These are phyloP conservation scores for Sordariomycetes sp. DNA, from an alignment of 2,329 filamentous ascomycete species.

Conservation along the genomic window DNA sequence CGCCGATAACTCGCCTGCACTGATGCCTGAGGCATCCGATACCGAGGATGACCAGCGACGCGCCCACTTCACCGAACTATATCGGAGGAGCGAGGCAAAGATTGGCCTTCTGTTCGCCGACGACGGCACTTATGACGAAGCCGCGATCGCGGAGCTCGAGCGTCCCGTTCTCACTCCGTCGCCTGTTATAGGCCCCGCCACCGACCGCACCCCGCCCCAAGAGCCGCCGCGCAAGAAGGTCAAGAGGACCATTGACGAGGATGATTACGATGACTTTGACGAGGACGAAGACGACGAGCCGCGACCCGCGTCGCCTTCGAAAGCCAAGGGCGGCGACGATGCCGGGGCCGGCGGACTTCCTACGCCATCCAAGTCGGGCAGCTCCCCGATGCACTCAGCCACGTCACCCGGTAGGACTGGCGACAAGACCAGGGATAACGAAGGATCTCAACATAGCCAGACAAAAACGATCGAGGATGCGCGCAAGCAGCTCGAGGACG, in stretches of 20 bases:
- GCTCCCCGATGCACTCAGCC: slow-evolving; percentile 49
- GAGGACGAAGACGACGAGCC: slow-evolving; percentile 58
- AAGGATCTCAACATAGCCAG: slow-evolving; percentile 28
- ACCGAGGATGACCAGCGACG: slow-evolving; percentile 58
- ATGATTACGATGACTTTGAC: slow-evolving; percentile 78
- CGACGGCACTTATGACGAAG: slow-evolving; percentile 36
- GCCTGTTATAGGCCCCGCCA: slow-evolving; percentile 35
- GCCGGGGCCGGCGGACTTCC: slow-evolving; percentile 37
- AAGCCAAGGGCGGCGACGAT: slow-evolving; percentile 26
- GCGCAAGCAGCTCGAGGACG: slow-evolving; percentile 84
- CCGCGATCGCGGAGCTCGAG: slow-evolving; percentile 39
- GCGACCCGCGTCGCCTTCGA: slow-evolving; percentile 29
- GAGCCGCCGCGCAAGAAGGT: slow-evolving; percentile 60
- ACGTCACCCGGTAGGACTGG: slow-evolving; percentile 44
- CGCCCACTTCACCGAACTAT: slow-evolving; percentile 64
- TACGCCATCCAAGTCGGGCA: slow-evolving; percentile 58
- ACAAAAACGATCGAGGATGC: slow-evolving; percentile 72
- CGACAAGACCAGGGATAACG: slow-evolving; percentile 24
- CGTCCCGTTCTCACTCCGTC: slow-evolving; percentile 20
- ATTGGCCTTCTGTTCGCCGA: slow-evolving; percentile 62
- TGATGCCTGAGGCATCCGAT: slow-evolving; percentile 51
- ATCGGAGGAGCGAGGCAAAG: slow-evolving; percentile 62
- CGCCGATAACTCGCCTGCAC: slow-evolving; percentile 30
- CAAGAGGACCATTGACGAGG: slow-evolving; percentile 67
- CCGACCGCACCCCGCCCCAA: slow-evolving; percentile 43